Conservation (phyloP, 352 stramenopile species). For the Phytopythium montanum region DNA sequence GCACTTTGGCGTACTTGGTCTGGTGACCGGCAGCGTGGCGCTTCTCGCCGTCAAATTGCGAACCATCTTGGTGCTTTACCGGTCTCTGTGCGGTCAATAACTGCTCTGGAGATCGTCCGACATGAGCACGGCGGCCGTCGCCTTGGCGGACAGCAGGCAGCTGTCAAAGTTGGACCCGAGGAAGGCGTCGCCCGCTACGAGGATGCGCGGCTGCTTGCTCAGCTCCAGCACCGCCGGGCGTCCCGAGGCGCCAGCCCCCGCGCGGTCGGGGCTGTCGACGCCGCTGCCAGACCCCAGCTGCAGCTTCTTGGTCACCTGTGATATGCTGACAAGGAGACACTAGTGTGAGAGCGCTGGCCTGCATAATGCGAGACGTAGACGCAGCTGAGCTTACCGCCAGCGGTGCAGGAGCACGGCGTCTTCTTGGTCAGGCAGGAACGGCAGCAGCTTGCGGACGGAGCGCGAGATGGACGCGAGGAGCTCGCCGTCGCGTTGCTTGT, state of each 20-base stretch:
- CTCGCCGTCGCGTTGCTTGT: slow-evolving; percentile 40
- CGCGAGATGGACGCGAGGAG: slow-evolving; percentile 47
- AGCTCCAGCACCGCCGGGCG: slow-evolving; percentile 27
- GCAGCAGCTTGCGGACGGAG: slow-evolving; percentile 48
- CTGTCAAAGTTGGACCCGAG: slow-evolving; percentile 70
- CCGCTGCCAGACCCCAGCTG: background rate
- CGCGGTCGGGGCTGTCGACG: background rate
- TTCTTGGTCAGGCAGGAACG: slow-evolving; percentile 39
- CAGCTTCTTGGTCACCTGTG: slow-evolving; percentile 43
- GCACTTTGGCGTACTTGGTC: background rate
- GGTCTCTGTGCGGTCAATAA: background rate
- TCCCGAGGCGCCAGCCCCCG: background rate
- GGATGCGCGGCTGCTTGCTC: slow-evolving; percentile 44
- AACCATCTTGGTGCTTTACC: no score
- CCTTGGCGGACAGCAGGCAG: slow-evolving; percentile 60
- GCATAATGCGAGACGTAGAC: background rate
- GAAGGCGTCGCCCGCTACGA: slow-evolving; percentile 66
- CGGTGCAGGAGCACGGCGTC: slow-evolving; percentile 51
- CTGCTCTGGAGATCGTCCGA: slow-evolving; percentile 19
- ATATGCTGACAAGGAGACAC: no score
- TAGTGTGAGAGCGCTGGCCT: background rate
- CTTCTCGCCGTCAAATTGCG: background rate
- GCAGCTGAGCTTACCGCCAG: slow-evolving; percentile 43
- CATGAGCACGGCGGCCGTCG: slow-evolving; percentile 22
- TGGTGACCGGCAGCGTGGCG: background rate